These are phyloP conservation scores for Kodamaea arcana DNA, from an alignment of 1,139 yeast species.

Conservation along the genomic window DNA sequence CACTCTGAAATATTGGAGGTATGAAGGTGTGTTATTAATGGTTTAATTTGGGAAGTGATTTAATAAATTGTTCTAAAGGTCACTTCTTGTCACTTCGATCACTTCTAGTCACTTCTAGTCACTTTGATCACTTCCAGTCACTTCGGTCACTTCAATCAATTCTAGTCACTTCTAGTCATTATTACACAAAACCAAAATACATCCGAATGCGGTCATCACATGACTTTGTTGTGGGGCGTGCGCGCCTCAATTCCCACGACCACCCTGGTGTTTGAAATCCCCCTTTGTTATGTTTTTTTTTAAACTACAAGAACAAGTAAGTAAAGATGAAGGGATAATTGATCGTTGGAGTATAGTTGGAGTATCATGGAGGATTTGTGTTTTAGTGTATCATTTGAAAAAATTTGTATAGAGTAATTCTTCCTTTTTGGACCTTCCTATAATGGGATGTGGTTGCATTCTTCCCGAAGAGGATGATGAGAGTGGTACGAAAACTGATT, in stretches of 20 bases:
- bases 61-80: too few species aligned
- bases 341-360: not conserved
- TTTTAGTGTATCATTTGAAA: not conserved
- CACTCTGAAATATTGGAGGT: too few species aligned
- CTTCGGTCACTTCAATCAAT: too few species aligned
- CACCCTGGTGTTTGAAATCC: too few species aligned
- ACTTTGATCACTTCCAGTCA: too few species aligned
- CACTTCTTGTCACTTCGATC: too few species aligned
- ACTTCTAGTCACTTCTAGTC: too few species aligned
- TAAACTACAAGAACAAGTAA: not conserved
- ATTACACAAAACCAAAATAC: too few species aligned
- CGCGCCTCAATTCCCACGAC: not conserved
- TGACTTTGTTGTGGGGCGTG: not conserved
- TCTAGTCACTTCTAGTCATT: too few species aligned
- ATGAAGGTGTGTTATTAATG: too few species aligned
- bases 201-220: too few species aligned
- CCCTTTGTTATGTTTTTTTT: not conserved
- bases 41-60: too few species aligned
- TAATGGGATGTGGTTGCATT: slow-evolving; percentile 1
- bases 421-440: not conserved
- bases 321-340: not conserved
- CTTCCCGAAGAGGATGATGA: slow-evolving; percentile 1
- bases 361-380: not conserved
- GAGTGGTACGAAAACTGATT: not conserved
- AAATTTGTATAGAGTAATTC: not conserved